Conservation (phyloP, 2,329 filamentous ascomycete species). For the Cladorrhinum sp. region DNA sequence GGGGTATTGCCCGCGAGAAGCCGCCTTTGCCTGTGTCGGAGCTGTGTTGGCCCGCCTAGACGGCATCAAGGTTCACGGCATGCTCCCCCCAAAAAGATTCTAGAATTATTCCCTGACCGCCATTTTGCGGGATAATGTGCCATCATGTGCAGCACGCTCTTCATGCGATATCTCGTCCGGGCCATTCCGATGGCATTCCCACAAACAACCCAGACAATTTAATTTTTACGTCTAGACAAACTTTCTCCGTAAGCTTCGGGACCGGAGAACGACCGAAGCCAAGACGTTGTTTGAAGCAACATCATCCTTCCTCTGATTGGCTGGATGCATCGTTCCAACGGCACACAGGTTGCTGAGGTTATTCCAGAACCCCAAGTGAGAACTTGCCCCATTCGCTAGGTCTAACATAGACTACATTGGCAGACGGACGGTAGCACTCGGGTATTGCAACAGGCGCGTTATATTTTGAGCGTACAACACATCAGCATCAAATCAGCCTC, state of each 20-base stretch:
- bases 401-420: not conserved
- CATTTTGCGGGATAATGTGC: conserved; percentile 23
- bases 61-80: not conserved
- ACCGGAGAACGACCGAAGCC: conserved; percentile 13
- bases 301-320: conserved; percentile 5
- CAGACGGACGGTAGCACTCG: not conserved
- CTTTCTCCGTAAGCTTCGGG: conserved; percentile 8
- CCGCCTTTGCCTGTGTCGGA: conserved; percentile 2
- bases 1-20: conserved; percentile 1
- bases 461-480: not conserved
- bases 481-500: not conserved
- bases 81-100: conserved; percentile 5
- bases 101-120: conserved; percentile 24
- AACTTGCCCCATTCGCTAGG: not conserved
- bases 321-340: conserved; percentile 9
- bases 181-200: not conserved
- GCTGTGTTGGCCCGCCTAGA: conserved; percentile 11
- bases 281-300: not conserved
- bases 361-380: not conserved
- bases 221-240: not conserved
- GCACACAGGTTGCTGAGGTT: conserved; percentile 1
- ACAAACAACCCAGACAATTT: not conserved
- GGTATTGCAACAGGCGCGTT: not conserved
- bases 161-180: conserved; percentile 4
- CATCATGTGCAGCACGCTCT: conserved; percentile 1